These are phyloP conservation scores for Acacia acuminata DNA, from an alignment of 306 rosid genomes.

Conservation along the genomic window DNA sequence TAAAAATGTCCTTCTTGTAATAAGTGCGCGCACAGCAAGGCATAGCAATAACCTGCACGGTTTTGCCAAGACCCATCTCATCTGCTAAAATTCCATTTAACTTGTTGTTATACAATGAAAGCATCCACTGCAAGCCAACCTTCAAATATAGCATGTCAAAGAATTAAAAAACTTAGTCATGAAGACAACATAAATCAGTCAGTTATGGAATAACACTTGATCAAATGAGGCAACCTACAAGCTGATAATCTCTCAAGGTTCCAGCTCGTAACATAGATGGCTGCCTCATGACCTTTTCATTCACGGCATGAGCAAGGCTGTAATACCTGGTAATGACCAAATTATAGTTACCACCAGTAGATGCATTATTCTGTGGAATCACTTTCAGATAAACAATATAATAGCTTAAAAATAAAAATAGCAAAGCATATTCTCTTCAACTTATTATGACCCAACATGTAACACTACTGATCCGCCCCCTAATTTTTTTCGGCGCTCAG, in stretches of 20 bases:
- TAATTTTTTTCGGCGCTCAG: not conserved
- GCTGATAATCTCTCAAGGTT: conserved; percentile 96
- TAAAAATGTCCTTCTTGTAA: conserved; percentile 9
- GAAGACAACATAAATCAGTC: conserved; percentile 12
- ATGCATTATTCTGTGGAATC: conserved; percentile 13
- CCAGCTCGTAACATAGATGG: conserved; percentile 96
- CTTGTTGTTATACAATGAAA: conserved; percentile 95
- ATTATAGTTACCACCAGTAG: conserved; percentile 26
- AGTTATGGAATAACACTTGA: conserved; percentile 26
- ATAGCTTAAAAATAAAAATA: not conserved
- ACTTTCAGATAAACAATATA: conserved; percentile 23
- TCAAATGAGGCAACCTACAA: conserved; percentile 60
- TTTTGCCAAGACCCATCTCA: conserved; percentile 99
- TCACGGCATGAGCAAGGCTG: conserved; percentile 96
- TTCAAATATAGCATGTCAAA: conserved; percentile 37
- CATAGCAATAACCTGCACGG: conserved; percentile 78
- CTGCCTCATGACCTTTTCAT: conserved; percentile 79
- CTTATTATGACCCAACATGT: conserved; percentile 17
- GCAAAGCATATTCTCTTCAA: not conserved
- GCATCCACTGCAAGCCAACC: conserved; percentile 99
- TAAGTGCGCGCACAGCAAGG: conserved; percentile 9
- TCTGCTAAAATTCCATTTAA: conserved; percentile 97
- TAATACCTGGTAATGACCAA: conserved; percentile 69
- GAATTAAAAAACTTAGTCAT: conserved; percentile 21
- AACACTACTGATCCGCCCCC: not conserved